Evolutionary conservation across 140 eudicot species (phyloP), one percentile per base, ranked within the genome.

Genomic region (Bidens hawaiensis): DNA sequence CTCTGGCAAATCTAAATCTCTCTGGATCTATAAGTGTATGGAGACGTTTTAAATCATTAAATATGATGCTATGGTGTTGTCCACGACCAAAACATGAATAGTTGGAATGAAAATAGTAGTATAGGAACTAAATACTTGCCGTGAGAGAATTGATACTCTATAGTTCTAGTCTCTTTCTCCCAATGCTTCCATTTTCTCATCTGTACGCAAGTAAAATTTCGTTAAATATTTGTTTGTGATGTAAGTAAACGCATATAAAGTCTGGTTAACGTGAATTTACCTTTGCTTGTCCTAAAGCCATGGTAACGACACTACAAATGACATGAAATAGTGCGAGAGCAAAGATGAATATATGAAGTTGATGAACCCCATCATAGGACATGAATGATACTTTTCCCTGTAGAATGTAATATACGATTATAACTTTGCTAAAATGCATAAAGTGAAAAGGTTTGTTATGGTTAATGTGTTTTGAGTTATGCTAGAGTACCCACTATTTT

Each of bases 281-380:
- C 96, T 87, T 87, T 41, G 75, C 73, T 56, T 83, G 78, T 19
- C 96, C 95, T 70, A 87, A 72, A 5, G 89, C 88, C 91, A 83
- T 58, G 38, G 95, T 83, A 42, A 76, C 48, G 45, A 83, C 36
- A 50, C 89, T 53, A 34, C 81, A 83, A 3, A 81, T 79, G 17
- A 87, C 94, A 65, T 87, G 96, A 60, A 72, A 84, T 51, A 87
- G 52, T 4, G 96, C 94, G 52, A 87, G 70, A 6, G 84, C 86
- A 46, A 87, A 87, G 53, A 87, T 87, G 82, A 87, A 79, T 48
- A 79, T 84, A 42, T 87, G 96, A 6, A 87, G 84, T 61, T 87
- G 96, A 81, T 87, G 86, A 50, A 87, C 79, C 1, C 89, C 94
- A 15, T 84, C 96, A 2, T 82, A 38, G 0, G 96, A 83, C 69